phyloP scores from a whole-genome alignment of 2,329 filamentous ascomycete species.

The Colletotrichum sp. region DNA sequence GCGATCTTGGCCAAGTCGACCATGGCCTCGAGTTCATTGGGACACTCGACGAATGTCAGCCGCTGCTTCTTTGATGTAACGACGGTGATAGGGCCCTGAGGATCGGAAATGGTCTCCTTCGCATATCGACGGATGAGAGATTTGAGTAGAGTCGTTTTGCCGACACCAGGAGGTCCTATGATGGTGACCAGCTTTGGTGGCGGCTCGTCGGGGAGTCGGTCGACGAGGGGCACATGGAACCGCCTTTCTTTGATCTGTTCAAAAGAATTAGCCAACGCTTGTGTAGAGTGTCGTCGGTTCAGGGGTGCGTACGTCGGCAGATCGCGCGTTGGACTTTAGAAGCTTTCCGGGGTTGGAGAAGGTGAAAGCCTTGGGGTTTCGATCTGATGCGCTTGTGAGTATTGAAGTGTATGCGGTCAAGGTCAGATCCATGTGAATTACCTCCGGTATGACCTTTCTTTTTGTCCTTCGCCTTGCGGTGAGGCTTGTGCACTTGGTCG shows the following conservation, averaged over 20 bases:
- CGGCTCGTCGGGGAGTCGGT: slow-evolving; percentile 93
- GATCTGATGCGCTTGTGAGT: slow-evolving; percentile 50
- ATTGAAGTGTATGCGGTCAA: neutral
- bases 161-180: slow-evolving; percentile 92
- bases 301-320: slow-evolving; percentile 63
- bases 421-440: slow-evolving; percentile 30
- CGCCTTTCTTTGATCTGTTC: slow-evolving; percentile 88
- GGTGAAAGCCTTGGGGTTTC: slow-evolving; percentile 90
- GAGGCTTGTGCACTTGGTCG: slow-evolving; percentile 82
- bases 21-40: slow-evolving; percentile 96
- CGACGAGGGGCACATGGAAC: slow-evolving; percentile 94
- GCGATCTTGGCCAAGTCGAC: slow-evolving; percentile 97
- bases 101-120: slow-evolving; percentile 90
- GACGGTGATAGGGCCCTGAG: slow-evolving; percentile 90
- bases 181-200: slow-evolving; percentile 92
- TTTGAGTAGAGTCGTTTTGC: slow-evolving; percentile 95
- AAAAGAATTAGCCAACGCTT: neutral
- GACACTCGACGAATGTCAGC: slow-evolving; percentile 94
- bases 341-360: slow-evolving; percentile 82
- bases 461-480: slow-evolving; percentile 80
- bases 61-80: slow-evolving; percentile 96
- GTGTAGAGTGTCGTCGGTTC: neutral
- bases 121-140: slow-evolving; percentile 93
- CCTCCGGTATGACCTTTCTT: slow-evolving; percentile 75
- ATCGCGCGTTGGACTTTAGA: slow-evolving; percentile 74